Conservation (phyloP, 192 early-diverging fungal species). For the Anaeromyces robustus region DNA sequence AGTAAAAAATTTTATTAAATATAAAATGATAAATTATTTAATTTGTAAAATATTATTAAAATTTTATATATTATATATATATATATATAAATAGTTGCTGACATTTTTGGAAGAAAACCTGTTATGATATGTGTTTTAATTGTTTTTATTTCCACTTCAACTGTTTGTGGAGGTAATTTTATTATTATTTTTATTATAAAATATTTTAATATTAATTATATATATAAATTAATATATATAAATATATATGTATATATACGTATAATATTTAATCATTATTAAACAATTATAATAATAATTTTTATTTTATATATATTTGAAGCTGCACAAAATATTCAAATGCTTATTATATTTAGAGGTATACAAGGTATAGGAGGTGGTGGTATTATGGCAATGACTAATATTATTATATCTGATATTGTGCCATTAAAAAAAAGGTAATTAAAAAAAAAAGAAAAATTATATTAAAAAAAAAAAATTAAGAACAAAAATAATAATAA, state of each 20-base stretch:
- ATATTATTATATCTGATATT: conserved; percentile 56
- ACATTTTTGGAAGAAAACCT: neutral
- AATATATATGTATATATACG: too few species aligned
- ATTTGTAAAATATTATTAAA: too few species aligned
- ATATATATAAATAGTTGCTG: neutral
- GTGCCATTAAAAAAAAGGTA: conserved; percentile 17
- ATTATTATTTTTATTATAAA: too few species aligned
- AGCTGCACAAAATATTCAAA: neutral
- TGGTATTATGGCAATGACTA: conserved; percentile 42
- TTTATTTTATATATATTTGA: neutral
- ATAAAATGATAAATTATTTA: too few species aligned
- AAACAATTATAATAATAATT: too few species aligned
- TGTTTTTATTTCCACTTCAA: neutral
- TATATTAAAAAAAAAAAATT: neutral
- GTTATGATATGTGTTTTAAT: neutral
- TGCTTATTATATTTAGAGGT: conserved; percentile 34
- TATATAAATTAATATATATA: too few species aligned
- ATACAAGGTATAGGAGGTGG: conserved; percentile 51
- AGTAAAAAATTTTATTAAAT: too few species aligned
- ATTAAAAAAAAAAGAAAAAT: neutral
- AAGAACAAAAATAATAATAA: neutral
- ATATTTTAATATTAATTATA: too few species aligned
- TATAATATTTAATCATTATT: too few species aligned
- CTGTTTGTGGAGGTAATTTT: neutral
- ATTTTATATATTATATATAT: neutral